phyloP scores from a whole-genome alignment of 1,284 basidiomycete species.

The Neolentinus lepideus region DNA sequence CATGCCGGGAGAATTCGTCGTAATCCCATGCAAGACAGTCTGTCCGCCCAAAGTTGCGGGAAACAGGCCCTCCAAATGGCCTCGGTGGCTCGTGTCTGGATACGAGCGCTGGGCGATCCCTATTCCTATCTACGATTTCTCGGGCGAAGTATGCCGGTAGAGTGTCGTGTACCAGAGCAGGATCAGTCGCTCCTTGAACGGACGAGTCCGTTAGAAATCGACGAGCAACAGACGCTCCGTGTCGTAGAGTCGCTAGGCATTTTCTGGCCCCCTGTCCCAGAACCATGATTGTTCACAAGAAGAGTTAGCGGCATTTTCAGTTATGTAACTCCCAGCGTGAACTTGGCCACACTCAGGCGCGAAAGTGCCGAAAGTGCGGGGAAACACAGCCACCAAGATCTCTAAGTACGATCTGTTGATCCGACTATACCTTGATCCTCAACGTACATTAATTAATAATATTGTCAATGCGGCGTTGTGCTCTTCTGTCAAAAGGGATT shows the following conservation, averaged over 20 bases:
- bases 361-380: neutral
- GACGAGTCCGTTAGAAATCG: constrained; percentile 29
- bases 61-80: constrained; percentile 52
- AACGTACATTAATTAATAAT: neutral
- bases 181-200: constrained; percentile 51
- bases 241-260: neutral
- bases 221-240: neutral
- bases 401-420: too few species aligned
- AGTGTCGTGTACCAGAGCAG: constrained; percentile 54
- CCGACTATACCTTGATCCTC: neutral
- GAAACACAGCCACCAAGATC: neutral
- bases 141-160: constrained; percentile 57
- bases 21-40: constrained; percentile 71
- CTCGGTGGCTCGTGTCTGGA: constrained; percentile 52
- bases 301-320: neutral
- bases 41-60: constrained; percentile 35
- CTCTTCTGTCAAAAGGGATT: too few species aligned
- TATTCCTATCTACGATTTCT: constrained; percentile 44
- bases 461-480: neutral
- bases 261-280: neutral
- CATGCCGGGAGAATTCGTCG: constrained; percentile 60
- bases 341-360: too few species aligned
- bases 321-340: neutral
- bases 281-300: neutral
- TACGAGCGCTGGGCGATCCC: constrained; percentile 55